Percentiles rank a stretch among this genome's conserved stretches.
phyloP scores from a whole-genome alignment of 768 basidiomycete species.

The Termitomyces heimii region DNA sequence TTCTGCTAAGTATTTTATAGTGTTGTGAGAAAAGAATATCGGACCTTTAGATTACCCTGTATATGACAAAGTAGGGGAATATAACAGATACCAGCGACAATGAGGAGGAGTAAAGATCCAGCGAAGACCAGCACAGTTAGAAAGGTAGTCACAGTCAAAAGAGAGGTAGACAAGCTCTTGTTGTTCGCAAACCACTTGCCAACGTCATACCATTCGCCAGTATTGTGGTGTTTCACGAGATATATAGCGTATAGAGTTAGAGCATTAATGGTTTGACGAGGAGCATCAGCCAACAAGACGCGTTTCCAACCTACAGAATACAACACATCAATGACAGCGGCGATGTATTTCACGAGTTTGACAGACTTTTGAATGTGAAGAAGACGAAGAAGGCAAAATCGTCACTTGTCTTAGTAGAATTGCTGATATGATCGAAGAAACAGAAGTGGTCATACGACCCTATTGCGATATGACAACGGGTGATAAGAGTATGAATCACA shows the following conservation, averaged over 20 bases:
- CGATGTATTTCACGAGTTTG: not conserved
- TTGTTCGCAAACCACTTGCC: constrained; percentile 78
- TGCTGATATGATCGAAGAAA: constrained; percentile 94
- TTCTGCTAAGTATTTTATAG: constrained; percentile 1
- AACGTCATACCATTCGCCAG: constrained; percentile 59
- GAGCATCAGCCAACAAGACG: constrained; percentile 87
- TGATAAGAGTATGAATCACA: not conserved
- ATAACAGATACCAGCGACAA: constrained; percentile 83
- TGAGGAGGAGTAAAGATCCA: constrained; percentile 75
- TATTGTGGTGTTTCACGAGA: constrained; percentile 30
- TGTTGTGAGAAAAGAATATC: constrained; percentile 4
- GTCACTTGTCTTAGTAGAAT: constrained; percentile 93
- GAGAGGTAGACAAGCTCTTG: constrained; percentile 64
- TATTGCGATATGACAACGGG: constrained; percentile 21
- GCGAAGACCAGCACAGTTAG: constrained; percentile 88
- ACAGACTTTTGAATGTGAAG: constrained; percentile 96
- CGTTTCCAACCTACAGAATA: constrained; percentile 69
- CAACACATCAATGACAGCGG: not conserved
- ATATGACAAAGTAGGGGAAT: constrained; percentile 95
- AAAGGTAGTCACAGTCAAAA: constrained; percentile 81
- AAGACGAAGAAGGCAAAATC: constrained; percentile 99
- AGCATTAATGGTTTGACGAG: constrained; percentile 97
- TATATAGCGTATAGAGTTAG: constrained; percentile 92
- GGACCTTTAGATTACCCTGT: constrained; percentile 92
- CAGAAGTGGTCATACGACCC: constrained; percentile 97